These are phyloP conservation scores for Oryza nivara DNA, from an alignment of 176 grass and related monocot species.

Conservation along the genomic window DNA sequence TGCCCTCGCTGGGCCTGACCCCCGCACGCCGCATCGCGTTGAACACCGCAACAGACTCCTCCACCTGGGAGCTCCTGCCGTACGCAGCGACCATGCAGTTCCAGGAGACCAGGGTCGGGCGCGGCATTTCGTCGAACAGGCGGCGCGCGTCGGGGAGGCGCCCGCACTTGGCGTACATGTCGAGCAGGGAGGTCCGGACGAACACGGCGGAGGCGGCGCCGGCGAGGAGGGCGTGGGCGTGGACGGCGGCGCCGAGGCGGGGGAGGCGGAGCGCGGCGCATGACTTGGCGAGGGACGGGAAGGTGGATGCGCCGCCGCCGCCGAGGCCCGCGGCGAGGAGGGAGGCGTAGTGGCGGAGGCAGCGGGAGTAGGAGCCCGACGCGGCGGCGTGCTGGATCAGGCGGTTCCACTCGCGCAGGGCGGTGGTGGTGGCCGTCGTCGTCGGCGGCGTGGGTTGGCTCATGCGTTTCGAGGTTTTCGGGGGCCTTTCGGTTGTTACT, in stretches of 20 bases:
- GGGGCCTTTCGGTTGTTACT: background rate
- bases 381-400: constrained; percentile 50
- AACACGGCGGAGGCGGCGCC: constrained; percentile 46
- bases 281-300: constrained; percentile 71
- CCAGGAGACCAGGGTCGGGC: constrained; percentile 54
- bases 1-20: constrained; percentile 38
- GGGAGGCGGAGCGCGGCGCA: constrained; percentile 58
- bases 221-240: constrained; percentile 45
- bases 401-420: constrained; percentile 49
- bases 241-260: constrained; percentile 49
- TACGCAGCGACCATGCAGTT: constrained; percentile 65
- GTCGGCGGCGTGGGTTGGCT: background rate
- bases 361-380: constrained; percentile 37
- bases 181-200: constrained; percentile 59
- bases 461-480: constrained; percentile 15
- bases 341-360: constrained; percentile 55
- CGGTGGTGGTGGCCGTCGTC: background rate
- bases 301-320: constrained; percentile 58
- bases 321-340: constrained; percentile 47
- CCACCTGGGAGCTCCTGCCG: constrained; percentile 13
- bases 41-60: constrained; percentile 41
- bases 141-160: constrained; percentile 49
- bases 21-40: constrained; percentile 40
- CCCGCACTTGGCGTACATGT: constrained; percentile 67
- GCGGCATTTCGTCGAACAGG: constrained; percentile 63